Base-by-base conservation (phyloP, 805 yeast genomes). In the Candida golubevii region DNA sequence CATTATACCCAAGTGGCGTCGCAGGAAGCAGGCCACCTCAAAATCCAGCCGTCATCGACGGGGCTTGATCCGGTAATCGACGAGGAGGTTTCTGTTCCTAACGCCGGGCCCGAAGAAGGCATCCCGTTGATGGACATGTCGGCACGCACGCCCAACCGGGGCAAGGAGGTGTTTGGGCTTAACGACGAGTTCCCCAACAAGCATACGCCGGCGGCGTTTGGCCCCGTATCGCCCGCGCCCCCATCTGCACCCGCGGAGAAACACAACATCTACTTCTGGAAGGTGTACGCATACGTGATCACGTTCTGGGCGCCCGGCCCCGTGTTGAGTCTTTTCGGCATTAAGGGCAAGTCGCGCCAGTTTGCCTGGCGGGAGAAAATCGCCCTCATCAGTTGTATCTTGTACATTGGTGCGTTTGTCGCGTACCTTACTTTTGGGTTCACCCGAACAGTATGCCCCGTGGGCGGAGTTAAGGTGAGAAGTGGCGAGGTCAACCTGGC, bases 301-400 rank as follows among this genome's bases (percentile, higher is more conserved):
- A 90, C 99, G 0, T 88, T 88, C 62, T 91, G 97, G 93, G 95
- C 95, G 3, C 96, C 97, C 1, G 78, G 84, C 3, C 83, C 89
- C 0, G 50, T 88, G 30, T 66, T 89, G 56, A 69, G 68, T 36
- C 62, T 86, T 36, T 85, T 80, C 64, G 98, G 98, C 3, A 75
- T 91, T 76, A 76, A 77, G 30, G 80, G 85, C 15, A 79, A 80
- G 53, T 90, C 82, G 36, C 79, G 96, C 47, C 97, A 90, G 61
- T 80, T 81, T 72, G 98, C 98, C 0, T 93, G 99, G 99, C 78
- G 99, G 59, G 99, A 93, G 59, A 91, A 91, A 60, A 85, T 90
- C 43, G 98, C 88, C 1, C 72, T 93, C 36, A 72, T 91, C 36
- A 75, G 93, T 1, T 74, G 89, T 43, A 89, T 91, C 55, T 51